Conservation (phyloP, 1,284 basidiomycete species). For the Caloboletus inedulis region DNA sequence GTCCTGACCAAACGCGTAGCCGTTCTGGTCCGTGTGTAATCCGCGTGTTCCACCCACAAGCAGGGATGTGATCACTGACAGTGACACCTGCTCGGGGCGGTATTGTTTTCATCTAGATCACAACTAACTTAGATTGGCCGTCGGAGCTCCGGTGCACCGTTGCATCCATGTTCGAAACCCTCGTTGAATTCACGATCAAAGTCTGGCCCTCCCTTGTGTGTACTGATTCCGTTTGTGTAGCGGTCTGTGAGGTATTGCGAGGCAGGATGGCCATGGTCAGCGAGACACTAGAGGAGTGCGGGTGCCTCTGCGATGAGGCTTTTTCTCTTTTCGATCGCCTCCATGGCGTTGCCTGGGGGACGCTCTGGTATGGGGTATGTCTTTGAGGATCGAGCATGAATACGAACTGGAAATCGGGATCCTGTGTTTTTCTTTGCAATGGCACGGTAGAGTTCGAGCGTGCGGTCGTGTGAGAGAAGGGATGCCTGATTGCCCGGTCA, state of each 20-base stretch:
- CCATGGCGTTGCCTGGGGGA: constrained; percentile 67
- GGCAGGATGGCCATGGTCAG: constrained; percentile 90
- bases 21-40: not conserved
- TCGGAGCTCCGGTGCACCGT: not conserved
- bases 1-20: not conserved
- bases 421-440: constrained; percentile 98
- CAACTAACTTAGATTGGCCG: not conserved
- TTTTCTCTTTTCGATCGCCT: constrained; percentile 77
- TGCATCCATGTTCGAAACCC: not conserved
- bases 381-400: constrained; percentile 97
- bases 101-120: not conserved
- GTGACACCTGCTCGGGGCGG: not conserved
- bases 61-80: not conserved
- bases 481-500: constrained; percentile 88
- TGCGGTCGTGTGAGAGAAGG: constrained; percentile 91
- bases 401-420: constrained; percentile 95
- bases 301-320: constrained; percentile 87
- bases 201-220: constrained; percentile 84
- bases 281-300: constrained; percentile 81
- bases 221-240: constrained; percentile 96
- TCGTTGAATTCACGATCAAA: constrained; percentile 97
- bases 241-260: constrained; percentile 93
- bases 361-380: constrained; percentile 71
- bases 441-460: constrained; percentile 92
- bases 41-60: not conserved